Conservation (phyloP, 495 filamentous ascomycete species). For the Evernia prunastri region DNA sequence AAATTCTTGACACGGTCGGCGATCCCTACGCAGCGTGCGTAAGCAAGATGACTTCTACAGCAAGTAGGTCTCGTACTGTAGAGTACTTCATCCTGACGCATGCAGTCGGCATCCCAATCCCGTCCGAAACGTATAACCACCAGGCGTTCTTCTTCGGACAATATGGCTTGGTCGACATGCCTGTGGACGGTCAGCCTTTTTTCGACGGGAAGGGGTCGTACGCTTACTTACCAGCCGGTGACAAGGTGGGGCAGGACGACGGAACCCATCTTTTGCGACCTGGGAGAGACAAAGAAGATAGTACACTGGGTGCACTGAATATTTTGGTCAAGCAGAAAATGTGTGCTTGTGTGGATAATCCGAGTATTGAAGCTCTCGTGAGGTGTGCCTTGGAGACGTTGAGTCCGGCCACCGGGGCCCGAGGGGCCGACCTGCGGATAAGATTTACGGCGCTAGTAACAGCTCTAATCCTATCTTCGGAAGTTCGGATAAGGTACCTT, state of each 20-base stretch:
- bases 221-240: slow-evolving; percentile 97
- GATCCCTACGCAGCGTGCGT: slow-evolving; percentile 38
- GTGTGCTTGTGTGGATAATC: slow-evolving; percentile 16
- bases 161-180: slow-evolving; percentile 26
- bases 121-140: slow-evolving; percentile 93
- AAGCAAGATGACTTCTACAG: no score
- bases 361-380: background rate
- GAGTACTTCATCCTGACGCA: slow-evolving; percentile 91
- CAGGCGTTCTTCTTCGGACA: slow-evolving; percentile 80
- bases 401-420: no score
- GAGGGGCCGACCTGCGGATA: no score
- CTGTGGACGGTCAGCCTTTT: background rate
- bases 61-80: slow-evolving; percentile 60
- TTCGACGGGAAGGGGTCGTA: slow-evolving; percentile 57
- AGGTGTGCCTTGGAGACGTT: no score
- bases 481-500: no score
- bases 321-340: background rate
- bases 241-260: slow-evolving; percentile 88
- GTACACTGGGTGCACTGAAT: background rate
- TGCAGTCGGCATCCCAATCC: slow-evolving; percentile 70
- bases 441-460: no score
- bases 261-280: slow-evolving; percentile 59
- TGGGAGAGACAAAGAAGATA: no score
- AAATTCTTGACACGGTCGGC: slow-evolving; percentile 83
- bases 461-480: no score